Evolutionary conservation across 768 basidiomycete genomes (phyloP).

Genomic region (Tylopilus plumbeoviolaceoides): DNA sequence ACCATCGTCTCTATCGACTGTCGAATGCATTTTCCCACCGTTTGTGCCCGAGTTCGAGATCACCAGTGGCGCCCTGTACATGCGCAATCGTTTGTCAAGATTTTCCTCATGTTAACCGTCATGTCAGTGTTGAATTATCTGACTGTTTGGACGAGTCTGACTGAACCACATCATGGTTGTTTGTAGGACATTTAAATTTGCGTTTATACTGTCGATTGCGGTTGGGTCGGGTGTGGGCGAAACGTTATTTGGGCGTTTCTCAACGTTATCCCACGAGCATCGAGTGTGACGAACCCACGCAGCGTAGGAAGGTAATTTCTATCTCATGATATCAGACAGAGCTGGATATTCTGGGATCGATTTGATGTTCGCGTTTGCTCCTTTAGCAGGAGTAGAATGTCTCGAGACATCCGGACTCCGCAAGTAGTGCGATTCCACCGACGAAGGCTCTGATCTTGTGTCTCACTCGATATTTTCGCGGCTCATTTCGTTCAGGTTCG

Average conservation of each 20-base stretch:
- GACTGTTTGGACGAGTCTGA: background rate
- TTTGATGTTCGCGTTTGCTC: too few relatives aligned
- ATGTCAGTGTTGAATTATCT: constrained; percentile 45
- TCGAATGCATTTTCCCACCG: constrained; percentile 37
- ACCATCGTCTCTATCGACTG: background rate
- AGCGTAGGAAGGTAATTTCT: too few relatives aligned
- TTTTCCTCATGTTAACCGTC: constrained; percentile 69
- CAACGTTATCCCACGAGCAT: constrained; percentile 14
- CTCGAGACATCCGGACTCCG: too few relatives aligned
- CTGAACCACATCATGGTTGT: background rate
- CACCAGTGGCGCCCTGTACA: constrained; percentile 56
- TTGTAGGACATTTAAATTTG: constrained; percentile 61
- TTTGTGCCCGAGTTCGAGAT: constrained; percentile 63
- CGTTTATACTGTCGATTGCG: constrained; percentile 55
- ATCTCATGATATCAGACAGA: too few relatives aligned
- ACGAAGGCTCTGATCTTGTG: too few relatives aligned
- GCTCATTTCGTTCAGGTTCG: too few relatives aligned
- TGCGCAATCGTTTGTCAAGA: constrained; percentile 49
- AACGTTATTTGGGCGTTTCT: constrained; percentile 52
- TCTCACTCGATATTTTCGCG: too few relatives aligned
- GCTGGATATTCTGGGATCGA: too few relatives aligned
- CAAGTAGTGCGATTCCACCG: too few relatives aligned
- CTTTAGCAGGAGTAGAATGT: too few relatives aligned
- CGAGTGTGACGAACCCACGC: background rate
- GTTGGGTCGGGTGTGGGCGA: constrained; percentile 66